Base-by-base conservation (phyloP, 2,329 filamentous ascomycete genomes). In the Ophiostoma pallidulum region DNA sequence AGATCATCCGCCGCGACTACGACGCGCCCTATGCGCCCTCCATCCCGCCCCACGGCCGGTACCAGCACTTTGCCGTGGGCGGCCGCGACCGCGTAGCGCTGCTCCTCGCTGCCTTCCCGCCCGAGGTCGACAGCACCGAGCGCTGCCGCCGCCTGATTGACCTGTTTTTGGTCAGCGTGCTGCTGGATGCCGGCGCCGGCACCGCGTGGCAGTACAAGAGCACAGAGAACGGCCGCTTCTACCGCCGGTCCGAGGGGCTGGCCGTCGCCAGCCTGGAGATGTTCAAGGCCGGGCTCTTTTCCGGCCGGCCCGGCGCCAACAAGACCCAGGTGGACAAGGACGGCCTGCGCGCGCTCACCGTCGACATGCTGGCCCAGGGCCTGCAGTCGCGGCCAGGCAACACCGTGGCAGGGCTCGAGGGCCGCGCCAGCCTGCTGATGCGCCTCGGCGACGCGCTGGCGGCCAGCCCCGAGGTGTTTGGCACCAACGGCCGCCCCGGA, bases 231-330 rank as follows among this genome's bases (percentile, higher is more conserved):
- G 88, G 86, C 48, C 84, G 82, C 53, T 65, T 84, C 35, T 97
- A 91, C 66, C 75, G 80, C 45, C 80, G 92, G 43, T 95, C 89
- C 52, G 92, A 96, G 64, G 90, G 90, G 8, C 74, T 96, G 47
- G 90, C 90, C 8, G 81, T 83, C 55, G 79, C 79, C 7, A 80
- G 75, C 54, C 61, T 82, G 59, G 90, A 96, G 57, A 95, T 96
- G 90, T 96, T 95, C 75, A 95, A 95, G 68, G 73, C 78, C 13
- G 92, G 92, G 29, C 61, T 87, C 29, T 97, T 97, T 68, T 95
- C 89, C 54, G 86, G 89, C 64, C 79, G 91, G 60, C 72, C 78
- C 3, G 74, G 69, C 49, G 28, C 39, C 16, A 88, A 95, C 66
- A 89, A 88, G 43, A 87, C 80, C 60, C 90, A 94, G 64, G 92